Base-by-base conservation (phyloP, 139 green algal genomes). In the Nannochloris sp. region DNA sequence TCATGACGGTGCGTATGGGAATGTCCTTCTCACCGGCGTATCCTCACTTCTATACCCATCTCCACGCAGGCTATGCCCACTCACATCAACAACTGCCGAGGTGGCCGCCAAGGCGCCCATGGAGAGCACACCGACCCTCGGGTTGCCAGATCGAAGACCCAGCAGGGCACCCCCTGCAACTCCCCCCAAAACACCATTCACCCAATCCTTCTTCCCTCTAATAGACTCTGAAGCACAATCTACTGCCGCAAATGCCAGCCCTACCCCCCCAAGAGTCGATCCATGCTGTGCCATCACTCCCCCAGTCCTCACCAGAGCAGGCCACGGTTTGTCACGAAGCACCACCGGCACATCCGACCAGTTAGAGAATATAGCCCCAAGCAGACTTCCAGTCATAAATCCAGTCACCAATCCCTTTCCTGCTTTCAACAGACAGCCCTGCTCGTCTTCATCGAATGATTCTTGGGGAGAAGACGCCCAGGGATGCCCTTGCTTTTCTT, bases 281-380 rank as follows among this genome's bases (percentile, higher is more conserved):
- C 74, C 77, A 45, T 82, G 79, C 25, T 59, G 51, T 12, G 46
- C 43, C 77, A 84, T 84, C 16, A 82, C 71, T 5, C 25, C 48
- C 6, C 77, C 77, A 57, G 77, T 84, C 10, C 75, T 61, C 59
- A 75, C 63, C 17, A 84, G 63, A 1, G 77, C 74, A 5, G 77
- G 77, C 77, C 67, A 74, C 17, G 77, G 66, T 67, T 81, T 75
- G 60, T 83, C 45, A 13, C 63, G 43, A 25, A 84, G 66, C 30
- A 83, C 70, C 20, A 66, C 30, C 5, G 71, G 70, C 1, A 84
- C 51, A 53, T 84, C 71, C 3, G 69, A 59, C 77, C 77, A 84
- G 56, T 83, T 84, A 12, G 77, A 73, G 4, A 59, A 36, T 23
- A 83, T 49, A 14, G 69, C 77, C 5, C 77, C 77, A 29, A 70